Conservation (phyloP, 352 stramenopile genomes). For the Pythium pyrilobum region DNA sequence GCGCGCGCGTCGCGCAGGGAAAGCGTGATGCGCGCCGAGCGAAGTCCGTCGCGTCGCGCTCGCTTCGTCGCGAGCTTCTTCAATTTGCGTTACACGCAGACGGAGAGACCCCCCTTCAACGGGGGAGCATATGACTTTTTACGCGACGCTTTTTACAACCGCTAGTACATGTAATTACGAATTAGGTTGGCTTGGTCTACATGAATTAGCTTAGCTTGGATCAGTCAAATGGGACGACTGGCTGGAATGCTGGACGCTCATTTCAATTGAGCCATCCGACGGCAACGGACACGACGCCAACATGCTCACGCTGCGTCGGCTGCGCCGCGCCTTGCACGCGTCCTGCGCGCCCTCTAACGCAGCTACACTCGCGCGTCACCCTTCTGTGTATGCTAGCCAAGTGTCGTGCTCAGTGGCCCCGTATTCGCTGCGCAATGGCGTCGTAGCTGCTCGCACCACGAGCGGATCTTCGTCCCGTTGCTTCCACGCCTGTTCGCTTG, state of each 20-base stretch:
- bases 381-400: background rate
- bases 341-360: background rate
- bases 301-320: slow-evolving; percentile 11
- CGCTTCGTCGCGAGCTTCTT: background rate
- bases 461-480: background rate
- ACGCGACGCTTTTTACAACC: slow-evolving; percentile 2
- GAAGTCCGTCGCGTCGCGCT: background rate
- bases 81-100: slow-evolving; percentile 1
- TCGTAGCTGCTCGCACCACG: background rate
- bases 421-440: background rate
- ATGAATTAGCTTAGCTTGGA: too few relatives aligned
- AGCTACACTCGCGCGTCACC: background rate
- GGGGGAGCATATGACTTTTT: background rate
- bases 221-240: slow-evolving; percentile 10
- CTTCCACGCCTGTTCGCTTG: background rate
- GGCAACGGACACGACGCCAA: background rate
- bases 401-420: background rate
- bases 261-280: background rate
- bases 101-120: background rate
- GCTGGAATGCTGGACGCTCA: background rate
- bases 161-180: background rate
- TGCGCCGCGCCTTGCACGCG: background rate
- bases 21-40: too few relatives aligned
- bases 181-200: background rate
- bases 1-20: too few relatives aligned